Evolutionary conservation across 176 grass and related monocot species (phyloP), one percentile per base, ranked within the genome.

Genomic region (Cymbopogon citratus): DNA sequence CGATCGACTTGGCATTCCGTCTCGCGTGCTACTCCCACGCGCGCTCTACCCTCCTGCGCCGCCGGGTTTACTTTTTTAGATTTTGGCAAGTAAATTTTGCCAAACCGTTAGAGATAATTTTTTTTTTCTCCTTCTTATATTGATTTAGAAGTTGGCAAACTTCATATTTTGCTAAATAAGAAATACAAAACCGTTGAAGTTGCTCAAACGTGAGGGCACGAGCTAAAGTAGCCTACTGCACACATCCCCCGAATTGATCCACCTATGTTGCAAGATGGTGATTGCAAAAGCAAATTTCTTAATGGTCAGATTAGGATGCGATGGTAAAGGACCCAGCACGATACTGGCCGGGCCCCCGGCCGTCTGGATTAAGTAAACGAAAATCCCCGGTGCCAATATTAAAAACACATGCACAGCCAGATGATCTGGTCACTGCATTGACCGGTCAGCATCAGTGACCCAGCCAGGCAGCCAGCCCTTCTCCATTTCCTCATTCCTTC

Each of bases 371-470:
- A 80, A 74, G 69, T 84, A 78, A 78, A 78, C 75, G 34, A n/a
- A 3, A 63, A 81, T n/a, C 31, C 9, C 72, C 39, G 62, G 19
- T 49, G 11, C 9, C 27, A 33, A 0, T 35, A 36, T 23, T 48
- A 18, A 66, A 52, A 35, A 19, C 35, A 45, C 27, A 21, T 59
- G 54, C 1, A 3, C 11, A 9, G 36, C 29, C 28, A 54, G 44
- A 80, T 75, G 87, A 89, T 85, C 75, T 71, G 82, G 87, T 81
- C 82, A 81, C 82, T 65, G 54, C 65, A 76, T 77, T 85, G 70
- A 65, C 77, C 82, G 12, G 77, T 85, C 77, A 44, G 44, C 77
- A 65, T 85, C 77, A 75, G 7, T 44, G 81, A 88, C 71, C 25
- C 26, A 24, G 62, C 62, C n/a, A n/a, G n/a, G n/a, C n/a, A n/a